Conservation (phyloP, 2,329 filamentous ascomycete species). For the Paecilomyces niveus region DNA sequence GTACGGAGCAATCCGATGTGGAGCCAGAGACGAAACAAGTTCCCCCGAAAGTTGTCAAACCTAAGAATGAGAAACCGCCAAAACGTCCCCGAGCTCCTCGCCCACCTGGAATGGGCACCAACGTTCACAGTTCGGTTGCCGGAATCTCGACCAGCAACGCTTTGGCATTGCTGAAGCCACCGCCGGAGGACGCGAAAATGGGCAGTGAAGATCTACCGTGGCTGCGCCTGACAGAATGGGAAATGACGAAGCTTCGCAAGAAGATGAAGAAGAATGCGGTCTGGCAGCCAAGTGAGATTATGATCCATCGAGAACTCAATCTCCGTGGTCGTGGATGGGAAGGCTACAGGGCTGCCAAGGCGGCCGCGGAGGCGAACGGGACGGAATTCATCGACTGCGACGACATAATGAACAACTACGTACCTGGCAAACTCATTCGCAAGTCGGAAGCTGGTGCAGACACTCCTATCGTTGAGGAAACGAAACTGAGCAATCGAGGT, state of each 20-base stretch:
- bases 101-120: conserved; percentile 37
- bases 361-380: conserved; percentile 44
- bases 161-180: conserved; percentile 51
- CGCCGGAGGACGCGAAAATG: conserved; percentile 51
- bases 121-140: conserved; percentile 47
- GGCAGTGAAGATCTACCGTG: conserved; percentile 57
- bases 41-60: conserved; percentile 14
- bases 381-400: conserved; percentile 53
- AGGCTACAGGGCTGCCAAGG: conserved; percentile 43
- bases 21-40: conserved; percentile 25
- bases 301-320: conserved; percentile 59
- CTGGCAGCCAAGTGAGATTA: conserved; percentile 61
- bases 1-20: conserved; percentile 39
- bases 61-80: conserved; percentile 37
- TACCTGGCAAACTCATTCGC: conserved; percentile 32
- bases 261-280: conserved; percentile 65
- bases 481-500: conserved; percentile 50
- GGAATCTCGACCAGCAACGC: conserved; percentile 57
- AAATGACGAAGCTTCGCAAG: conserved; percentile 60
- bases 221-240: conserved; percentile 59
- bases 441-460: conserved; percentile 35
- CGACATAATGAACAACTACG: conserved; percentile 30
- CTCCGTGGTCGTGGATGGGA: conserved; percentile 50
- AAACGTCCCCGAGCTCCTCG: conserved; percentile 15
- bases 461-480: conserved; percentile 37